phyloP scores from a whole-genome alignment of 2,329 filamentous ascomycete genomes.

The Monosporascus ibericus region DNA sequence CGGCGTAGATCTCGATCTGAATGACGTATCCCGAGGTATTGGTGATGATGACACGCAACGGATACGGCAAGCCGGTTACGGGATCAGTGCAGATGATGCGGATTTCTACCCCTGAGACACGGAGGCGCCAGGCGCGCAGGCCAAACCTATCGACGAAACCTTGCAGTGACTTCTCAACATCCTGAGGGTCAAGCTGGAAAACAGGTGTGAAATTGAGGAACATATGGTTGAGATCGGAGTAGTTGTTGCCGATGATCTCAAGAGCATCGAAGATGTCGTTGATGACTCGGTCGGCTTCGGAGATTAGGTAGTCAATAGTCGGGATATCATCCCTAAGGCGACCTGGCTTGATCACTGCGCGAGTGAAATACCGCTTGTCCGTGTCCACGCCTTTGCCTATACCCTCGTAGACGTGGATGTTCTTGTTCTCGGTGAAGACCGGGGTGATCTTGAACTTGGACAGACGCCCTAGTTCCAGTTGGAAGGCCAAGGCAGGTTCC shows the following conservation, averaged over 20 bases:
- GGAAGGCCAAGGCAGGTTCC: slow-evolving; percentile 95
- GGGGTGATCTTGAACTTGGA: slow-evolving; percentile 98
- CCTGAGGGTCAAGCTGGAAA: slow-evolving; percentile 82
- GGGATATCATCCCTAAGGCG: slow-evolving; percentile 95
- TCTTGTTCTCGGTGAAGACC: slow-evolving; percentile 97
- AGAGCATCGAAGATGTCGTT: slow-evolving; percentile 96
- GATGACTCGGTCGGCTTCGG: slow-evolving; percentile 92
- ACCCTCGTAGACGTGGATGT: slow-evolving; percentile 98
- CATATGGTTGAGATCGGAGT: slow-evolving; percentile 98
- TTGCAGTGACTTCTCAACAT: slow-evolving; percentile 88
- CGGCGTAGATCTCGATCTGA: slow-evolving; percentile 93
- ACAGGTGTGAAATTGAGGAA: slow-evolving; percentile 99
- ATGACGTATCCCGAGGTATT: slow-evolving; percentile 98
- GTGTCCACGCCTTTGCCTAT: slow-evolving; percentile 90
- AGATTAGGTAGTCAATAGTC: slow-evolving; percentile 97
- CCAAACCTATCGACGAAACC: slow-evolving; percentile 97
- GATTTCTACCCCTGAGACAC: slow-evolving; percentile 95
- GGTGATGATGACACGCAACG: slow-evolving; percentile 91
- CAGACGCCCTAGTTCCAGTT: slow-evolving; percentile 89
- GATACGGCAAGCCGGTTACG: slow-evolving; percentile 74
- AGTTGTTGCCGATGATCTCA: slow-evolving; percentile 98
- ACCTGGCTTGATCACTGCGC: slow-evolving; percentile 89
- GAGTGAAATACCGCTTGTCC: slow-evolving; percentile 98
- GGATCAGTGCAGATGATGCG: slow-evolving; percentile 97
- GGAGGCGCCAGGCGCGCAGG: slow-evolving; percentile 88